Conservation (phyloP, 1,139 yeast species). For the Meyerozyma athensensis region DNA sequence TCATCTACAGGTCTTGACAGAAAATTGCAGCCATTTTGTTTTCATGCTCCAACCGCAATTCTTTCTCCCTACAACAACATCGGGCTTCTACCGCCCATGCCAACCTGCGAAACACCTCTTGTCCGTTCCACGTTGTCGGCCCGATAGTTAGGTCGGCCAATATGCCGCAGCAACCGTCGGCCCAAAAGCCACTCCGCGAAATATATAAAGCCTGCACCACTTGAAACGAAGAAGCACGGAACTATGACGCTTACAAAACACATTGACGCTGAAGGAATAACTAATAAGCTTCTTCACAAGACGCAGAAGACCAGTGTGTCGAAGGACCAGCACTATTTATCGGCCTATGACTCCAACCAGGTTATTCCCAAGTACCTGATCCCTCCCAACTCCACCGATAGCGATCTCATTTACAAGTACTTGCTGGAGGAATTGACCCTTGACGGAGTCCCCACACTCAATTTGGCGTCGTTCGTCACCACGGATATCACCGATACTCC, state of each 20-base stretch:
- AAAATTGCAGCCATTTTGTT: too few relatives aligned
- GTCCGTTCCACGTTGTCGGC: constrained; percentile 1
- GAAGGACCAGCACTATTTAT: constrained; percentile 28
- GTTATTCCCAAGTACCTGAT: constrained; percentile 48
- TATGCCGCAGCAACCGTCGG: background rate
- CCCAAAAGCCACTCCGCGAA: background rate
- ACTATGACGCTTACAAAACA: constrained; percentile 40
- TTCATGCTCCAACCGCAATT: too few relatives aligned
- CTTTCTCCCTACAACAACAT: too few relatives aligned
- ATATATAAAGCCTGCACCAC: background rate
- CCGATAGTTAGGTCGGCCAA: background rate
- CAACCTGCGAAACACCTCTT: too few relatives aligned
- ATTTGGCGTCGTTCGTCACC: constrained; percentile 86
- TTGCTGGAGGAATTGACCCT: constrained; percentile 70
- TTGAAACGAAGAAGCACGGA: too few relatives aligned
- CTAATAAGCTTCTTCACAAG: constrained; percentile 24
- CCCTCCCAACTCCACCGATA: constrained; percentile 52
- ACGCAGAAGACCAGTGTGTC: constrained; percentile 21
- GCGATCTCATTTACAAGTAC: constrained; percentile 54
- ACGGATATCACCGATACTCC: constrained; percentile 54
- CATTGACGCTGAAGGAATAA: constrained; percentile 31
- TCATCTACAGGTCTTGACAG: too few relatives aligned
- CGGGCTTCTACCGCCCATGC: too few relatives aligned
- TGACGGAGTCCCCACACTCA: constrained; percentile 81
- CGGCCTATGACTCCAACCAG: constrained; percentile 29